Percentiles rank a stretch among this genome's conserved stretches.
Evolutionary conservation across 2,329 filamentous ascomycete genomes (phyloP).

Genomic region (Cladophialophora carrionii): DNA sequence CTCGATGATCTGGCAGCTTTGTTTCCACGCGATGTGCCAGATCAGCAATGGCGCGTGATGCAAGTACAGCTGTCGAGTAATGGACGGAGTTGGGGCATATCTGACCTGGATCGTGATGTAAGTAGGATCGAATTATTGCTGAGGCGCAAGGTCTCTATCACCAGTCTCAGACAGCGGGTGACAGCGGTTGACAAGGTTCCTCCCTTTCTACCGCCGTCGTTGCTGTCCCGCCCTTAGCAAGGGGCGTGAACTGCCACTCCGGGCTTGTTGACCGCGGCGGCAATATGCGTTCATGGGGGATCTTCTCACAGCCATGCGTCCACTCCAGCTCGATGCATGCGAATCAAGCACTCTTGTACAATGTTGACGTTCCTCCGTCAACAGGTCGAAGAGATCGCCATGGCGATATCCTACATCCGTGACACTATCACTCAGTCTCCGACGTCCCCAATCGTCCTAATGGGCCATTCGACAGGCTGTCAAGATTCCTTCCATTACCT

Average conservation of each 20-base stretch:
- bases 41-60: conserved; percentile 57
- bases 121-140: conserved; percentile 5
- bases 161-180: background rate
- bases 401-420: conserved; percentile 31
- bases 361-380: conserved; percentile 8
- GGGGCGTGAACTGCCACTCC: background rate
- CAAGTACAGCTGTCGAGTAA: conserved; percentile 57
- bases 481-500: conserved; percentile 71
- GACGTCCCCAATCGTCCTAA: conserved; percentile 62
- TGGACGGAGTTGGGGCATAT: conserved; percentile 59
- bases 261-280: background rate
- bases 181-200: background rate
- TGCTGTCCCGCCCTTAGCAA: background rate
- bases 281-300: background rate
- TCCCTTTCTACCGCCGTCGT: background rate
- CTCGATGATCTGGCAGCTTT: conserved; percentile 53
- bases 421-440: conserved; percentile 42
- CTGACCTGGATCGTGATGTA: conserved; percentile 56
- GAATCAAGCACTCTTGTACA: background rate
- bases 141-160: background rate
- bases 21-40: conserved; percentile 42
- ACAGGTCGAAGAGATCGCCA: conserved; percentile 53
- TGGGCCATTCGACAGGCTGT: conserved; percentile 71
- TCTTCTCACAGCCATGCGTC: background rate
- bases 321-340: background rate